These are phyloP conservation scores for Leptographium galeiforme DNA, from an alignment of 2,329 filamentous ascomycete genomes.

Conservation along the genomic window DNA sequence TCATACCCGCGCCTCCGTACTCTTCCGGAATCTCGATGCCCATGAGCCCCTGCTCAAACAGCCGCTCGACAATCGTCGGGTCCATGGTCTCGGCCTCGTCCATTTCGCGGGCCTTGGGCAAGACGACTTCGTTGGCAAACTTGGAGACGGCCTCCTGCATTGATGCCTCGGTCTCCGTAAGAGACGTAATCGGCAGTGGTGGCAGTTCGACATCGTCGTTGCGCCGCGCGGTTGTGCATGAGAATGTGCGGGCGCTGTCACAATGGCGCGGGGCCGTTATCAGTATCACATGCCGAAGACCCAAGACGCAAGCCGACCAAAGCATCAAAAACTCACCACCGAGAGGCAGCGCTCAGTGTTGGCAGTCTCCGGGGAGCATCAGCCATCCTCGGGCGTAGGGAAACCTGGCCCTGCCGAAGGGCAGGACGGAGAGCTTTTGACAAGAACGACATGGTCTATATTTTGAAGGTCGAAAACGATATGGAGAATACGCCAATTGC, in stretches of 20 bases:
- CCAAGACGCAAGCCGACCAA: neutral
- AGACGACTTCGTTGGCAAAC: constrained; percentile 78
- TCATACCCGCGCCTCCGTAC: constrained; percentile 94
- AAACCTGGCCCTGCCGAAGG: constrained; percentile 28
- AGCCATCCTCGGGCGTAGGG: constrained; percentile 4
- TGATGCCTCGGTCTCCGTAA: constrained; percentile 77
- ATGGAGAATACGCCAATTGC: too few species aligned
- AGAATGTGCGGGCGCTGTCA: constrained; percentile 37
- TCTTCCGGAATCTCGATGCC: constrained; percentile 95
- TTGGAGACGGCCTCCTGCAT: constrained; percentile 86
- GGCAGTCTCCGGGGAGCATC: constrained; percentile 1
- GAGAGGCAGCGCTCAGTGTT: constrained; percentile 9
- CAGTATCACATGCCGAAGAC: neutral
- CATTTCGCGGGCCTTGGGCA: constrained; percentile 91
- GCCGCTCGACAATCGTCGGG: constrained; percentile 69
- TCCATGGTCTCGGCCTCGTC: constrained; percentile 96
- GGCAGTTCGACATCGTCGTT: constrained; percentile 60
- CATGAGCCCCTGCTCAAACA: constrained; percentile 97
- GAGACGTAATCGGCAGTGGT: constrained; percentile 83
- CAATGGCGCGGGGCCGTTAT: neutral
- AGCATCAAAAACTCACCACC: constrained; percentile 2
- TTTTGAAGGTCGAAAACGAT: neutral
- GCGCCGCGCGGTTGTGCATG: constrained; percentile 40
- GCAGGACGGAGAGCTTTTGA: constrained; percentile 37
- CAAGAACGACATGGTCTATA: constrained; percentile 31